Evolutionary conservation across 2,329 filamentous ascomycete species (phyloP).

Genomic region (Penicillium corylophilum): DNA sequence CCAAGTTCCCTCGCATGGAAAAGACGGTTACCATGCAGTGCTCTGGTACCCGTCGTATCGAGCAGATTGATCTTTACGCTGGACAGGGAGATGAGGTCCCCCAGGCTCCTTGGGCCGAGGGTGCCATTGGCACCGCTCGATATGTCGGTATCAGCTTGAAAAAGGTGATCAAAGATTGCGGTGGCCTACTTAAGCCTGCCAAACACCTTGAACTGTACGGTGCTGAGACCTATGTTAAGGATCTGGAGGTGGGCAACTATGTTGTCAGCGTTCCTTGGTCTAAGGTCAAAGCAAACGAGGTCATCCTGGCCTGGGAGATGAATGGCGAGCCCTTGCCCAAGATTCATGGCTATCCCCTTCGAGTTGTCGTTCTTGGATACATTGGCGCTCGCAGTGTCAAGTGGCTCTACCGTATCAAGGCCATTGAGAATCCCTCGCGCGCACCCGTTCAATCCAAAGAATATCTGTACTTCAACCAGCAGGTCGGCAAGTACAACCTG

Average conservation of each 20-base stretch:
- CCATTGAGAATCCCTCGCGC: conserved; percentile 54
- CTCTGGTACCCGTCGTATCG: conserved; percentile 66
- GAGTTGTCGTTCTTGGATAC: conserved; percentile 63
- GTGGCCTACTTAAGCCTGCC: conserved; percentile 56
- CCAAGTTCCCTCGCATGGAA: conserved; percentile 58
- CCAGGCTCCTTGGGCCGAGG: conserved; percentile 59
- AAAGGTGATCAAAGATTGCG: conserved; percentile 69
- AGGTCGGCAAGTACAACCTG: conserved; percentile 67
- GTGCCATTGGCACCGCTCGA: conserved; percentile 65
- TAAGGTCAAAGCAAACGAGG: conserved; percentile 67
- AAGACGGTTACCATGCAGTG: conserved; percentile 65
- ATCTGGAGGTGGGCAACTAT: conserved; percentile 64
- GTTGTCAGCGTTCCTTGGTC: conserved; percentile 64
- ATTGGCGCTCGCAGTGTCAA: conserved; percentile 66
- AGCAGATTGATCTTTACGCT: conserved; percentile 65
- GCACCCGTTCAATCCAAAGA: conserved; percentile 66
- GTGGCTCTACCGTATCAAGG: conserved; percentile 64
- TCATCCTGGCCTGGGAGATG: conserved; percentile 70
- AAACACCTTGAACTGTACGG: conserved; percentile 68
- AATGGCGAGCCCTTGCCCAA: conserved; percentile 63
- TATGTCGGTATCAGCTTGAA: conserved; percentile 66
- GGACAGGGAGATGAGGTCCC: conserved; percentile 65
- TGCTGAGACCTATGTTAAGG: conserved; percentile 72
- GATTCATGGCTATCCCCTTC: conserved; percentile 66
- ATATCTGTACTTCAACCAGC: conserved; percentile 68